Percentiles rank a stretch among this genome's conserved stretches.
phyloP scores from a whole-genome alignment of 1,139 yeast genomes.

The Yamadazyma dendronema region DNA sequence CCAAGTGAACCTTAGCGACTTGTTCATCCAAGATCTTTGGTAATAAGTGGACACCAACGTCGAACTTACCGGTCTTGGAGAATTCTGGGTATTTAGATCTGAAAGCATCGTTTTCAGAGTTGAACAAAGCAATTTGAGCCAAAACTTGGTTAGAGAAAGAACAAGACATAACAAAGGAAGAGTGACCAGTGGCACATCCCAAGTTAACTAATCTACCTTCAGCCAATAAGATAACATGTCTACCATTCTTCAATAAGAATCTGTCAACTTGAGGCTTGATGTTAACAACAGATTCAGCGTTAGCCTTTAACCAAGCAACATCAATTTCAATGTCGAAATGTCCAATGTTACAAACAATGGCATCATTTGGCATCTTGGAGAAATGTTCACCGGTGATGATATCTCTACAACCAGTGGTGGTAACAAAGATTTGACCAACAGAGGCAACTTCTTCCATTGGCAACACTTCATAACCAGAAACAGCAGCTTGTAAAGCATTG shows the following conservation, averaged over 20 bases:
- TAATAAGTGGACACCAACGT: conserved; percentile 90
- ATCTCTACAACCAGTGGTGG: conserved; percentile 99
- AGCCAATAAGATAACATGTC: conserved; percentile 94
- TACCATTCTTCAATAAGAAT: conserved; percentile 85
- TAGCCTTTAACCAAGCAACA: conserved; percentile 95
- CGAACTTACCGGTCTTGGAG: conserved; percentile 88
- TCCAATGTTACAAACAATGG: conserved; percentile 99
- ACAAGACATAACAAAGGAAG: conserved; percentile 99
- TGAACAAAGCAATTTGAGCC: conserved; percentile 98
- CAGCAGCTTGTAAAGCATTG: conserved; percentile 99
- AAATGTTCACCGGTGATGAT: conserved; percentile 91
- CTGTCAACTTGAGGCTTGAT: conserved; percentile 99
- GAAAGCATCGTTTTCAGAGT: conserved; percentile 80
- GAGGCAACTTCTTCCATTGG: conserved; percentile 95
- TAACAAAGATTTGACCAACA: conserved; percentile 95
- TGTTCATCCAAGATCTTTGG: conserved; percentile 99
- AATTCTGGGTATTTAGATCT: conserved; percentile 84
- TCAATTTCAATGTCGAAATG: conserved; percentile 99
- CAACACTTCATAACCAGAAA: conserved; percentile 96
- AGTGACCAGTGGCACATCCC: conserved; percentile 99
- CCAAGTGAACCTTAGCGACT: conserved; percentile 97
- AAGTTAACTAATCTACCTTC: conserved; percentile 99
- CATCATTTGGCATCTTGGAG: conserved; percentile 95
- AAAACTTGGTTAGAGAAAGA: conserved; percentile 99
- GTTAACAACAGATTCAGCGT: conserved; percentile 88